Evolutionary conservation across 192 early-diverging fungal species (phyloP), one percentile per base, ranked within the genome.

Genomic region (Chytriomyces confervae): DNA sequence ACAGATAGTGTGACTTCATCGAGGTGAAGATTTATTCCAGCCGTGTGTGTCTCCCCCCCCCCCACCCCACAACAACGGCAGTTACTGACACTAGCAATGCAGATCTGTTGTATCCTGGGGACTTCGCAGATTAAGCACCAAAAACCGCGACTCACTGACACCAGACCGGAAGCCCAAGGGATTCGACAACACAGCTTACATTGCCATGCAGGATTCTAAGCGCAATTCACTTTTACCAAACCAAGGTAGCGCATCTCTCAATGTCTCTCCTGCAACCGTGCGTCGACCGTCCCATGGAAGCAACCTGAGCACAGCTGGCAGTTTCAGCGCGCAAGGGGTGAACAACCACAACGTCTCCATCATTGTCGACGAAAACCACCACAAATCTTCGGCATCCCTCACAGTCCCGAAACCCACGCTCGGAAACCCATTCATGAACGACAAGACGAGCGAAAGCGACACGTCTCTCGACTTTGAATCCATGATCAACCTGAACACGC

Each of bases 401-500:
- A 2, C 29, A 1, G 29, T 36, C 29, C 29, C 29, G 29, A 36
- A 36, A 36, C 29, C 29, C 29, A 36, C 29, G 1, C 29, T 36
- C 29, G 29, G 29, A 36, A 36, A 36, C 29, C 29, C 29, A 1
- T 36, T 36, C 29, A 36, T 36, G 29, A 36, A 36, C 29, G 29
- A 36, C 29, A 36, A 36, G 29, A 36, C 29, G 29, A 36, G 29
- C 29, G 29, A 36, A 36, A 36, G 29, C 7, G 24, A 61, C 53
- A 51, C 9, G 1, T 72, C 70, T 2, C 47, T 51, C 23, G 48
- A 51, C n/a, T 72, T 45, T 23, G 74, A 69, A 9, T 76, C 74
- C 11, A 47, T 76, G n/a, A 66, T 20, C 10, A 61, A 76, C 24
- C 23, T 76, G 0, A 77, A 73, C 24, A 50, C 50, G 13, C 62